These are phyloP conservation scores for Besnoitia besnoiti DNA, from an alignment of 169 alveolate species.

Conservation along the genomic window DNA sequence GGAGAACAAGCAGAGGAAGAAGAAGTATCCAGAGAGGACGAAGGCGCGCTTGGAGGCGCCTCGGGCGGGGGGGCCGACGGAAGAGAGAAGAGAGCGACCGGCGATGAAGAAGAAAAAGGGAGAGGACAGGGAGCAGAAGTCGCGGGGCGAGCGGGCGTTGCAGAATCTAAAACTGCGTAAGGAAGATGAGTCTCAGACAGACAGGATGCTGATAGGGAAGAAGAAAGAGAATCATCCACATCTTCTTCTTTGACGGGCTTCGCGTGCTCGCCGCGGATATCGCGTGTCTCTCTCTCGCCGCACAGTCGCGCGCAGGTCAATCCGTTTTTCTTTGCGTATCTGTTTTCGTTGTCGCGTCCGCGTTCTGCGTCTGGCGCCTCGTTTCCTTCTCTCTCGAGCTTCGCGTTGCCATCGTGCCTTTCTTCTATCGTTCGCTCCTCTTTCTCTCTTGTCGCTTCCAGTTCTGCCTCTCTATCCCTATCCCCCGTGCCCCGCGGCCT, in stretches of 20 bases:
- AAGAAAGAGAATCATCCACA: background rate
- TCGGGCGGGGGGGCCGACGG: too few species aligned
- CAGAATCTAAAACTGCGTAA: too few species aligned
- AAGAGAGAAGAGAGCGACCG: too few species aligned
- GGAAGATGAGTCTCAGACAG: too few species aligned
- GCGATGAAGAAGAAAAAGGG: too few species aligned
- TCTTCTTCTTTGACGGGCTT: background rate
- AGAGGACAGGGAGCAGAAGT: too few species aligned
- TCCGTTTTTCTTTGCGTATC: background rate
- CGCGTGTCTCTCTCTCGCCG: background rate
- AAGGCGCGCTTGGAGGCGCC: too few species aligned
- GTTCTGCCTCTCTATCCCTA: background rate
- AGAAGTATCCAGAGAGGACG: background rate
- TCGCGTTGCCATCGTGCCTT: too few species aligned
- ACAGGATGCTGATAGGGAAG: too few species aligned
- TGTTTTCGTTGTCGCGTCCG: background rate
- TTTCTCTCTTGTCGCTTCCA: background rate
- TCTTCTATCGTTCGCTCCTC: background rate
- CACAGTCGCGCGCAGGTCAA: background rate
- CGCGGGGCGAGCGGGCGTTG: too few species aligned
- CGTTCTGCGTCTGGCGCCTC: too few species aligned
- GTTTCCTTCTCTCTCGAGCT: too few species aligned
- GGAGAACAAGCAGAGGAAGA: background rate
- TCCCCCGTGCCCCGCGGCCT: background rate
- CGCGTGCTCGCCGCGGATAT: background rate